These are phyloP conservation scores for Debaryomyces subglobosus DNA, from an alignment of 1,139 yeast genomes.

Conservation along the genomic window DNA sequence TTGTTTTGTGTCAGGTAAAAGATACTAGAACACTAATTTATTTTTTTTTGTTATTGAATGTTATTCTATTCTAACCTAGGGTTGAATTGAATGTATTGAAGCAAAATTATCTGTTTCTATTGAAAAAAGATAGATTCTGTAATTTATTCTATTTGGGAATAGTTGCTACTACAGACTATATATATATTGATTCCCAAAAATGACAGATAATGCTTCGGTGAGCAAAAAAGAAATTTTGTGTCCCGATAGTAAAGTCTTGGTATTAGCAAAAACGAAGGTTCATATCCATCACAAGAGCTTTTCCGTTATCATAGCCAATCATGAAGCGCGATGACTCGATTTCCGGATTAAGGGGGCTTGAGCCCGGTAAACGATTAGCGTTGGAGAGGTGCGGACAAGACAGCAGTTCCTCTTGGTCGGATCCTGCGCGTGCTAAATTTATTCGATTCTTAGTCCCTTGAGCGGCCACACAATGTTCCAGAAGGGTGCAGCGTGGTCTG, in stretches of 20 bases:
- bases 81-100: slow-evolving; percentile 3
- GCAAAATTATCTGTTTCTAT: slow-evolving; percentile 1
- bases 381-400: slow-evolving; percentile 3
- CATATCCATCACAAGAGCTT: slow-evolving; percentile 1
- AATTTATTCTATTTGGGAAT: slow-evolving; percentile 6
- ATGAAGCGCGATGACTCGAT: neutral
- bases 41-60: neutral
- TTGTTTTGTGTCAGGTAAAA: neutral
- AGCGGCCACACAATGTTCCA: neutral
- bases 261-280: neutral
- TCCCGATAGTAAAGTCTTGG: slow-evolving; percentile 1
- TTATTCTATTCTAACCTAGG: neutral
- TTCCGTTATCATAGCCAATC: slow-evolving; percentile 6
- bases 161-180: neutral
- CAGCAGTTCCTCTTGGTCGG: neutral
- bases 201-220: slow-evolving; percentile 5
- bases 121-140: neutral
- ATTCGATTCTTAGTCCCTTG: neutral
- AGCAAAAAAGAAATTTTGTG: slow-evolving; percentile 2
- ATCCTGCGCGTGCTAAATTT: neutral
- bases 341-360: neutral
- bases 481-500: neutral
- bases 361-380: slow-evolving; percentile 8
- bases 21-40: slow-evolving; percentile 1
- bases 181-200: neutral